Percentiles rank a stretch among this genome's conserved stretches.
Conservation (phyloP, 2,329 filamentous ascomycete genomes). For the Ceratocystiopsis brevicomis region DNA sequence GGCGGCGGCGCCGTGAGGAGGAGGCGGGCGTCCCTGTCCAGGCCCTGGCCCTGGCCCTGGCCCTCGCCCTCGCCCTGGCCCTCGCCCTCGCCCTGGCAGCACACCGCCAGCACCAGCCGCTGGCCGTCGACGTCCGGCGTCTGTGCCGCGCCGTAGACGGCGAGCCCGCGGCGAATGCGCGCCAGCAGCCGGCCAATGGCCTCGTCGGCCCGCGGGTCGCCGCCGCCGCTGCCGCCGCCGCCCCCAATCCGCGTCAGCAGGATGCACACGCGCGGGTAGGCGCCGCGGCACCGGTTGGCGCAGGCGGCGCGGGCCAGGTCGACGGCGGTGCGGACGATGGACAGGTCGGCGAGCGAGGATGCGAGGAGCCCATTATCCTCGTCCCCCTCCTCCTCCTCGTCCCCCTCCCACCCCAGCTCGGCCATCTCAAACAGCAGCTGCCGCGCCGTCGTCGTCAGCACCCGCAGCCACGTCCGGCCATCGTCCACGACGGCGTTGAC, state of each 20-base stretch:
- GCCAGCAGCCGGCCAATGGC: conserved; percentile 14
- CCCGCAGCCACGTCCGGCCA: conserved; percentile 17
- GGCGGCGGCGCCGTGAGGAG: conserved; percentile 4
- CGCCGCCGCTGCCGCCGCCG: conserved; percentile 8
- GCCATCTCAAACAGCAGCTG: conserved; percentile 16
- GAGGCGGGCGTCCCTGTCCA: no score
- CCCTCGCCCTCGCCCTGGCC: no score
- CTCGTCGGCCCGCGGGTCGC: conserved; percentile 9
- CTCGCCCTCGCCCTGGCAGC: conserved; percentile 6
- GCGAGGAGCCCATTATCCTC: conserved; percentile 1
- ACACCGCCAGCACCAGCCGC: conserved; percentile 11
- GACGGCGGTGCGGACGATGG: conserved; percentile 12
- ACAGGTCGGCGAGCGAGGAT: conserved; percentile 8
- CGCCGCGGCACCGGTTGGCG: conserved; percentile 13
- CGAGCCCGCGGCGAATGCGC: conserved; percentile 7
- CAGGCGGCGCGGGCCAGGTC: conserved; percentile 14
- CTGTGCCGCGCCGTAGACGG: not conserved
- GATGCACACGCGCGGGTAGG: conserved; percentile 11
- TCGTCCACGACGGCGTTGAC: conserved; percentile 17
- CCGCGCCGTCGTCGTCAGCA: conserved; percentile 14
- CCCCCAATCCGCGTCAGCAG: conserved; percentile 14
- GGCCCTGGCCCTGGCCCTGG: no score
- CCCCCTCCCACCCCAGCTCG: conserved; percentile 15
- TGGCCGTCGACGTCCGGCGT: conserved; percentile 7
- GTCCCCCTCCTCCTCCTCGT: conserved; percentile 4